These are phyloP conservation scores for Kodamaea fukazawae DNA, from an alignment of 805 yeast genomes.

Conservation along the genomic window DNA sequence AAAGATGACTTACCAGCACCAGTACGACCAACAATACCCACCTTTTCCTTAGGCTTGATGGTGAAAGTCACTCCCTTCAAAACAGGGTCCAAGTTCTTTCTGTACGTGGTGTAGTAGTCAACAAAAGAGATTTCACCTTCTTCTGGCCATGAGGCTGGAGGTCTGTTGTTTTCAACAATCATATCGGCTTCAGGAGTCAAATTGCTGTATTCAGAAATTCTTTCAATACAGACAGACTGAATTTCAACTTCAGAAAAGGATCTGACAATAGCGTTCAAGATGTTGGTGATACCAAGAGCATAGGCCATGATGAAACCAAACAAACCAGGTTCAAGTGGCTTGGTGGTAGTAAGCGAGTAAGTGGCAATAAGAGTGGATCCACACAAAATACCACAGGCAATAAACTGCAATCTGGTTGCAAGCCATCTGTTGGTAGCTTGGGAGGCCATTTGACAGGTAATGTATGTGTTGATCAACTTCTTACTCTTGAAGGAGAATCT, in stretches of 20 bases:
- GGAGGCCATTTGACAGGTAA: conserved; percentile 23
- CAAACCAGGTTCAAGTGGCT: conserved; percentile 54
- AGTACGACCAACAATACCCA: conserved; percentile 96
- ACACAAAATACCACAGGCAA: conserved; percentile 56
- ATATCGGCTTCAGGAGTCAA: conserved; percentile 46
- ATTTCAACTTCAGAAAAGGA: conserved; percentile 63
- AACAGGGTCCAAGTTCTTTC: conserved; percentile 77
- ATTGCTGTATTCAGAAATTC: conserved; percentile 59
- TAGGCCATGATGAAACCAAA: conserved; percentile 66
- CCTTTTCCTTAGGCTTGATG: conserved; percentile 73
- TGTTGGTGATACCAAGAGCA: conserved; percentile 53
- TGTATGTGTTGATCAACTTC: conserved; percentile 49
- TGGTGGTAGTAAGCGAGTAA: conserved; percentile 32
- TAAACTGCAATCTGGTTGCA: conserved; percentile 56
- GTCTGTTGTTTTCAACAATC: conserved; percentile 33
- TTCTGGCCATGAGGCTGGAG: conserved; percentile 65
- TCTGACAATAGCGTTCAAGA: conserved; percentile 56
- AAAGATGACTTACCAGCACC: conserved; percentile 71
- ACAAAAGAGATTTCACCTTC: conserved; percentile 65
- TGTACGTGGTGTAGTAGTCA: conserved; percentile 78
- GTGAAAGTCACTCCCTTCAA: conserved; percentile 63
- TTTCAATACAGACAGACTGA: conserved; percentile 63
- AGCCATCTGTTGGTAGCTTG: conserved; percentile 66
- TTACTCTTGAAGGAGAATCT: conserved; percentile 60
- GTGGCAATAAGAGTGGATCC: conserved; percentile 49